Conservation (phyloP, 805 yeast species). For the Blastobotrys muscicola region DNA sequence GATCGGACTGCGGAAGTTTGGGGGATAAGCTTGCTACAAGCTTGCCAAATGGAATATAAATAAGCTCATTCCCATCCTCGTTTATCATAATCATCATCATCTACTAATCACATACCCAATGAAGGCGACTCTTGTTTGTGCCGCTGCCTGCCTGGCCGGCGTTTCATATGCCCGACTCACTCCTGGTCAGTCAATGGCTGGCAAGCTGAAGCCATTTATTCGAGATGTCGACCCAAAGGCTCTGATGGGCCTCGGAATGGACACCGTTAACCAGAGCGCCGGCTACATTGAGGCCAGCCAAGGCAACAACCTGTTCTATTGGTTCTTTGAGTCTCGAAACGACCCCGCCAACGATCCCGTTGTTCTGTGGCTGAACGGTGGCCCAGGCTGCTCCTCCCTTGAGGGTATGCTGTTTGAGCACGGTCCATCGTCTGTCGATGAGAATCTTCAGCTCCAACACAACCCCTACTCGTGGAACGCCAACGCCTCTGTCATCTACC, state of each 20-base stretch:
- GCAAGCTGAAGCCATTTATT: too few relatives aligned
- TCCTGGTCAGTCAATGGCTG: too few relatives aligned
- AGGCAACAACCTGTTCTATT: conserved; percentile 80
- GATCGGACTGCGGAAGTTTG: too few relatives aligned
- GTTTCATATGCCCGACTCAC: too few relatives aligned
- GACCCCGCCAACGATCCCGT: conserved; percentile 83
- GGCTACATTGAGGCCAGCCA: conserved; percentile 62
- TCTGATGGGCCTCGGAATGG: conserved; percentile 45
- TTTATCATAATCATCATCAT: too few relatives aligned
- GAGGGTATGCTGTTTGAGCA: conserved; percentile 86
- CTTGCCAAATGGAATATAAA: too few relatives aligned
- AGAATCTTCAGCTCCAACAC: conserved; percentile 53
- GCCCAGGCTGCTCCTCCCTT: conserved; percentile 90
- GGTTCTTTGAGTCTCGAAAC: conserved; percentile 87
- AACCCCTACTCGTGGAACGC: conserved; percentile 88
- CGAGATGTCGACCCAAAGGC: conserved; percentile 45
- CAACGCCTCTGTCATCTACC: conserved; percentile 80
- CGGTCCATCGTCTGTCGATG: conserved; percentile 73
- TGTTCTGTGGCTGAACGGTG: conserved; percentile 88
- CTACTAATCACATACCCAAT: too few relatives aligned
- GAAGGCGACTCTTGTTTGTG: too few relatives aligned
- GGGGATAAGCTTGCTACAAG: too few relatives aligned
- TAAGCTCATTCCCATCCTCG: too few relatives aligned
- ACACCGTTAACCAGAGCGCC: conserved; percentile 57
- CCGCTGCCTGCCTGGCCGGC: too few relatives aligned